These are phyloP conservation scores for Barnettozyma hawaiiensis DNA, from an alignment of 1,139 yeast genomes.

Conservation along the genomic window DNA sequence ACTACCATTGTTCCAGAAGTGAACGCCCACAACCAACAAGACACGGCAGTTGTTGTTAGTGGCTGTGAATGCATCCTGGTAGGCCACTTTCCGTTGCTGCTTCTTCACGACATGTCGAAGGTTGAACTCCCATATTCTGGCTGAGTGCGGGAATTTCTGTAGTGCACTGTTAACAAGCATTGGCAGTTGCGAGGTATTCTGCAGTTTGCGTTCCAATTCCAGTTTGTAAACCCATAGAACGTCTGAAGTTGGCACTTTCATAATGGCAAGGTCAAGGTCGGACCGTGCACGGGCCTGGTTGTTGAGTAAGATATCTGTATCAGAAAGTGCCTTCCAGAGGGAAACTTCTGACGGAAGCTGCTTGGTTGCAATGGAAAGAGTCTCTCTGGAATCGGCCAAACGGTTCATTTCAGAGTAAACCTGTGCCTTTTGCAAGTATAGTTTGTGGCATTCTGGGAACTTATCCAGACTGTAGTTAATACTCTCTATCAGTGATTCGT, in stretches of 20 bases:
- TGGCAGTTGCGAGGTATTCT: conserved; percentile 49
- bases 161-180: conserved; percentile 56
- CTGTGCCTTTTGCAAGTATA: conserved; percentile 58
- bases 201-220: conserved; percentile 47
- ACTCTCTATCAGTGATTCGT: conserved; percentile 35
- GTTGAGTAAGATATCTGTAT: conserved; percentile 37
- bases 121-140: conserved; percentile 58
- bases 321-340: conserved; percentile 56
- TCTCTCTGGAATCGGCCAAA: conserved; percentile 40
- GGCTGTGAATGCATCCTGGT: conserved; percentile 65
- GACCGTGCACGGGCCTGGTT: conserved; percentile 63
- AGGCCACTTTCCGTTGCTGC: conserved; percentile 56
- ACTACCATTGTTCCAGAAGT: conserved; percentile 67
- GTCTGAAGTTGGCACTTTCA: conserved; percentile 46
- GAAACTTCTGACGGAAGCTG: conserved; percentile 37
- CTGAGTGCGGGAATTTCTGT: conserved; percentile 51
- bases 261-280: conserved; percentile 60
- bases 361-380: conserved; percentile 45
- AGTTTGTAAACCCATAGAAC: conserved; percentile 55
- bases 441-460: conserved; percentile 44
- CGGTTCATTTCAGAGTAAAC: conserved; percentile 34
- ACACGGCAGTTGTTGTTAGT: conserved; percentile 60
- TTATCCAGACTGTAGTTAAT: conserved; percentile 40
- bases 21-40: conserved; percentile 58
- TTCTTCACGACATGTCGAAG: conserved; percentile 42